Conservation (phyloP, 345 rosid genomes). For the Eucalyptus decipiens region DNA sequence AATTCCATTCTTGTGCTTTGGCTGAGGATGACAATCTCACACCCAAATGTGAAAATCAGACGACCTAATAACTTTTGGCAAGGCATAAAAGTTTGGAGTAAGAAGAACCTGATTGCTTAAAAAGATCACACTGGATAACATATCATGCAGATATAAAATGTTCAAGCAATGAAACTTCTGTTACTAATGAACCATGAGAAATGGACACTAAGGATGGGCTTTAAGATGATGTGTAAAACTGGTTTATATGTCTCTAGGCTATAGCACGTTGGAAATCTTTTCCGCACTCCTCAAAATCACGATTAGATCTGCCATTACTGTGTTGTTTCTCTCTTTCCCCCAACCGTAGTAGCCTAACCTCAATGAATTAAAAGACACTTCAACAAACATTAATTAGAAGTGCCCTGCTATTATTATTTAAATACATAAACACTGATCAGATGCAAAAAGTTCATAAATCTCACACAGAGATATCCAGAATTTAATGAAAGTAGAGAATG, state of each 20-base stretch:
- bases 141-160: not conserved
- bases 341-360: not conserved
- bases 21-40: not conserved
- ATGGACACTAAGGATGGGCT: not conserved
- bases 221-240: not conserved
- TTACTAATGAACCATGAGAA: not conserved
- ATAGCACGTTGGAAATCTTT: not conserved
- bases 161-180: not conserved
- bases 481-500: not conserved
- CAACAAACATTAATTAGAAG: not conserved
- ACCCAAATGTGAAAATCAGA: not conserved
- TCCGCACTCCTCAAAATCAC: not conserved
- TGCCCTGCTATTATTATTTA: not conserved
- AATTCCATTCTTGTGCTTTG: not conserved
- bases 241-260: not conserved
- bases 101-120: not conserved
- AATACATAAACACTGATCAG: not conserved
- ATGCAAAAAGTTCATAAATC: not conserved
- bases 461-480: not conserved
- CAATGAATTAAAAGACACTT: not conserved
- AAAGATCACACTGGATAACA: not conserved
- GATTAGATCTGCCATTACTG: not conserved
- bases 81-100: not conserved
- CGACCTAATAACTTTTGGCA: not conserved
- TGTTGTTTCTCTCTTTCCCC: not conserved